These are phyloP conservation scores for Taphrina sp. DNA, from an alignment of 1,139 yeast species.

Conservation along the genomic window DNA sequence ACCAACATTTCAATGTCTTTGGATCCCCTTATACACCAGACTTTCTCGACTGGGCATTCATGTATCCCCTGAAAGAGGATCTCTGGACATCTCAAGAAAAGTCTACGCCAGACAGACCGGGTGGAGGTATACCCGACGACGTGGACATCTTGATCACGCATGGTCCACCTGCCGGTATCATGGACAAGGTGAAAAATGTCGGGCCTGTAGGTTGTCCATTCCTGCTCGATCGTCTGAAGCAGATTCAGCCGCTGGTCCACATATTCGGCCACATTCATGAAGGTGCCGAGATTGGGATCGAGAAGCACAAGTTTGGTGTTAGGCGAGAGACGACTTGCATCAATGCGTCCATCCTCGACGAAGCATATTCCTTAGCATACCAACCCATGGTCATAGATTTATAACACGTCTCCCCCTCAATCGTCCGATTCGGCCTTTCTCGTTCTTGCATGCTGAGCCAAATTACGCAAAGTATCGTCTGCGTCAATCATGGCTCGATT, in stretches of 20 bases:
- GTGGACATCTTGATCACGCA: conserved; percentile 21
- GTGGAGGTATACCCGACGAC: neutral
- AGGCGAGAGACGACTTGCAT: conserved; percentile 1
- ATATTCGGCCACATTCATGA: conserved; percentile 30
- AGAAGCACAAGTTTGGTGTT: neutral
- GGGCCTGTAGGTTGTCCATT: conserved; percentile 29
- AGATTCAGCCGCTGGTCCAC: conserved; percentile 10
- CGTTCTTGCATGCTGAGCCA: neutral
- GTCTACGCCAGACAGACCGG: neutral
- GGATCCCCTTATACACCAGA: conserved; percentile 24
- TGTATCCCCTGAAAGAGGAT: conserved; percentile 17
- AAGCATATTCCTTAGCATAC: conserved; percentile 7
- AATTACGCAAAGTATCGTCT: neutral
- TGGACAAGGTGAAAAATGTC: conserved; percentile 5
- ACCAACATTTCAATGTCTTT: conserved; percentile 4
- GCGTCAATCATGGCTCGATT: neutral
- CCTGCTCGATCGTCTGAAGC: conserved; percentile 1
- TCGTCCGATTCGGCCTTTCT: no score
- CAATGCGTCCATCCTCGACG: conserved; percentile 25
- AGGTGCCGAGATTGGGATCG: conserved; percentile 23
- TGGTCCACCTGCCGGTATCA: conserved; percentile 25
- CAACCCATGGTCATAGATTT: conserved; percentile 12
- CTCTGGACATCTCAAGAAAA: conserved; percentile 4
- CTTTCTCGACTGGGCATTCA: conserved; percentile 27
- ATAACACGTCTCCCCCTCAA: neutral